Base-by-base conservation (phyloP, 345 rosid genomes). In the Microthlaspi erraticum region DNA sequence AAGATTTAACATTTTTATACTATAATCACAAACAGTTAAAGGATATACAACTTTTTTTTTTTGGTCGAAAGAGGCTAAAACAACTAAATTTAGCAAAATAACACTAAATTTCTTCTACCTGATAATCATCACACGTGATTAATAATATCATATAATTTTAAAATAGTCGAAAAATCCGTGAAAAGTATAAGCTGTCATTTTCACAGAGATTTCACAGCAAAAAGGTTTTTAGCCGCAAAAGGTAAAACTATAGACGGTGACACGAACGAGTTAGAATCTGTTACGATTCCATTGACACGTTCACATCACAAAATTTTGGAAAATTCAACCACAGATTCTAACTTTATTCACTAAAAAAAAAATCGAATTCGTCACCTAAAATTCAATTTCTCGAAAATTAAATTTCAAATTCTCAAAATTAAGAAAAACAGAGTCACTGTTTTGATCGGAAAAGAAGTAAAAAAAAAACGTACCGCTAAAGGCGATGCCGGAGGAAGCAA, bases 401-500 rank as follows among this genome's bases (percentile, higher is more conserved):
- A 32, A 32, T 32, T 32, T 32, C 6, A 11, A 36, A 36, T 8
- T 10, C 2, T 13, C 1, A 43, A 43, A 54, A 2, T 6, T 4
- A 7, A 11, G 31, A 16, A 31, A 31, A 42, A 29, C 33, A 50
- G 10, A 64, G 34, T 55, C 7, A 55, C 37, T 4, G 55, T 64
- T 64, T 64, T 45, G 42, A 48, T 46, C 48, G 20, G 10, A 43
- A 12, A n/a, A n/a, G n/a, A n/a, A n/a, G n/a, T n/a, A 14, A 5
- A 16, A 3, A 19, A 6, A 1, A 42, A 19, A 43, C 59, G 66
- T 78, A 91, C 91, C 91, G 61, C 97, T 91, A 70, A 85, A 91
- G 12, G 91, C 85, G 74, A 91, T 87, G 62, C 97, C 97, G 19
- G 92, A 85, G 77, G 92, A 80, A 60, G 97, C 95, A 2, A 91